Conservation (phyloP, 352 stramenopile genomes). For the Phytophthora podocarpi region DNA sequence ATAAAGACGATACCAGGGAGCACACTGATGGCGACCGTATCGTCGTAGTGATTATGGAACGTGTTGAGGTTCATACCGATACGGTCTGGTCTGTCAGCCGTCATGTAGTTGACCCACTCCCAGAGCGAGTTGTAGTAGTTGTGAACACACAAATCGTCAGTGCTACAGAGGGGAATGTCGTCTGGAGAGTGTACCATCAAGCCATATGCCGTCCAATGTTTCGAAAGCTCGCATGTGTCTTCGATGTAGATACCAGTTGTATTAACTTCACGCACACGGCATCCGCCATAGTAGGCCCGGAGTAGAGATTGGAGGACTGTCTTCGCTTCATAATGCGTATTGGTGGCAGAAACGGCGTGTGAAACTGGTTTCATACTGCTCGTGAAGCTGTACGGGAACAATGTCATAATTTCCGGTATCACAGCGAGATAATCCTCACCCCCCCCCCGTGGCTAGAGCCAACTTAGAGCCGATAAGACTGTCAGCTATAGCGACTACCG, state of each 20-base stretch:
- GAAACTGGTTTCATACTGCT: constrained; percentile 5
- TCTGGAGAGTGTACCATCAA: constrained; percentile 24
- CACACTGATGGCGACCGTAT: constrained; percentile 19
- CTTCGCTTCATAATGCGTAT: constrained; percentile 3
- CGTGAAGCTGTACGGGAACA: constrained; percentile 28
- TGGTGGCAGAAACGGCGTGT: not conserved
- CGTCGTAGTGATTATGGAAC: constrained; percentile 23
- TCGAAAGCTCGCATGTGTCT: not conserved
- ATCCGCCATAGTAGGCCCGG: constrained; percentile 24
- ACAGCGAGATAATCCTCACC: constrained; percentile 4
- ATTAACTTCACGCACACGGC: constrained; percentile 23
- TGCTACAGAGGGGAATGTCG: constrained; percentile 23
- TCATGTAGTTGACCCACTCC: constrained; percentile 17
- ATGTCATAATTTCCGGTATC: constrained; percentile 11
- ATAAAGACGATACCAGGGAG: constrained; percentile 31
- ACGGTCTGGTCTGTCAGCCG: too few species aligned
- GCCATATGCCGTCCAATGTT: constrained; percentile 22
- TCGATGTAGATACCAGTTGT: constrained; percentile 21
- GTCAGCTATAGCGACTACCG: not conserved
- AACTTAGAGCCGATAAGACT: constrained; percentile 8
- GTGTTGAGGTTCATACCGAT: constrained; percentile 31
- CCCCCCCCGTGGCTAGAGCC: not conserved
- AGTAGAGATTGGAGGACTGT: constrained; percentile 13
- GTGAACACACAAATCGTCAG: constrained; percentile 19
- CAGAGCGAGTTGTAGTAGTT: constrained; percentile 25